Conservation (phyloP, 306 rosid species). For the Geum urbanum region DNA sequence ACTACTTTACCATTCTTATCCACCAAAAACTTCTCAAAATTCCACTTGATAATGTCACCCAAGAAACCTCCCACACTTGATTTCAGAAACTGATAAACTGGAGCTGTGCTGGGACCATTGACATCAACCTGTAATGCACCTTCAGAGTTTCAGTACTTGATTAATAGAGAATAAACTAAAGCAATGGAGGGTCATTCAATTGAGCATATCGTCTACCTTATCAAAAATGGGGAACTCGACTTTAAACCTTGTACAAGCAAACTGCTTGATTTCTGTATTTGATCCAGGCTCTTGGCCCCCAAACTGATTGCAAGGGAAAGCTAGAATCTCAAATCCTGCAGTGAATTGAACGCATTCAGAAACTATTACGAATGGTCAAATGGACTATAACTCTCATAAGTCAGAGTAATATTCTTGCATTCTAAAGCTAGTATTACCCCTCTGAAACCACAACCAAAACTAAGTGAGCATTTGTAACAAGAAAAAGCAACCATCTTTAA, state of each 20-base stretch:
- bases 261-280: too few species aligned
- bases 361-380: too few species aligned
- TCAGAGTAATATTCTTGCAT: too few species aligned
- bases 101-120: conserved; percentile 85
- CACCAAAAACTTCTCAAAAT: conserved; percentile 93
- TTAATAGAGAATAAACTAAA: conserved; percentile 17
- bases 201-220: too few species aligned
- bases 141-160: conserved; percentile 13
- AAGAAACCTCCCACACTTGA: conserved; percentile 80
- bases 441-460: conserved; percentile 1
- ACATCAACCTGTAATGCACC: conserved; percentile 74
- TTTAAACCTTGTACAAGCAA: too few species aligned
- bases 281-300: too few species aligned
- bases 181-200: too few species aligned
- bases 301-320: too few species aligned
- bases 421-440: background rate
- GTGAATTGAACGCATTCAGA: too few species aligned
- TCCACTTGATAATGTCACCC: conserved; percentile 65
- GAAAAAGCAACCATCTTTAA: background rate
- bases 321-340: too few species aligned
- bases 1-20: conserved; percentile 91
- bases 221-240: too few species aligned
- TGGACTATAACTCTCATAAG: too few species aligned
- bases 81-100: conserved; percentile 84
- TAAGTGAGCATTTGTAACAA: background rate